Evolutionary conservation across 2,329 filamentous ascomycete species (phyloP), one percentile per base, ranked within the genome.

Genomic region (Epichloe gansuensis): DNA sequence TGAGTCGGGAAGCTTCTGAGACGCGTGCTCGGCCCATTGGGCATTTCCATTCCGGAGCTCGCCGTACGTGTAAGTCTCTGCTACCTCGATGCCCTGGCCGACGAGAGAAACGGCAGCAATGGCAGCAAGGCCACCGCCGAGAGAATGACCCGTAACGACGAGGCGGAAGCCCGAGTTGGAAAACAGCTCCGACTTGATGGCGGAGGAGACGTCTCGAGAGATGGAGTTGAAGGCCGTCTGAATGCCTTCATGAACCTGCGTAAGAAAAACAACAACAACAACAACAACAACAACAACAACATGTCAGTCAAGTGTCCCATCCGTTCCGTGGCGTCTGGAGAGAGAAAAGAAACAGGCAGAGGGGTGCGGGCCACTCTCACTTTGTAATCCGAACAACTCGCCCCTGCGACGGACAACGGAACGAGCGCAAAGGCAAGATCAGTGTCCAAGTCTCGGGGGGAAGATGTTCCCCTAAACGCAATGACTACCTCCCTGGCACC

Each of bases 31-130:
- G 21, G 50, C 50, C 50, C 50, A 51, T 25, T 47, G 35, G 35
- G 50, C 31, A 31, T 51, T 35, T 5, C 43, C 50, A n/a, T 51
- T 51, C 4, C 50, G 11, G 8, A 43, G 43, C 50, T 51, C 50
- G 34, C 50, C 50, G 17, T 25, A 51, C 13, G 50, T 51, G 44
- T 51, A 51, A 13, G 50, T 51, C 50, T 41, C 50, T 3, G 50
- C 36, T 2, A 51, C 50, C 9, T 21, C 25, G 25, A 51, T 17
- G 36, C 44, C 50, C 36, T 51, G 50, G 7, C 41, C 43, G 17
- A 23, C 38, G 13, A 51, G 17, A 12, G 42, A 47, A 8, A 43
- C 21, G 9, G 50, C 34, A 21, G 41, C 50, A 5, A 51, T 2
- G 11, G 50, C 43, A 4, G 50, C 50, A 8, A 51, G 17, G 35